Conservation (phyloP, 2,329 filamentous ascomycete genomes). For the Aspergillus hortae region DNA sequence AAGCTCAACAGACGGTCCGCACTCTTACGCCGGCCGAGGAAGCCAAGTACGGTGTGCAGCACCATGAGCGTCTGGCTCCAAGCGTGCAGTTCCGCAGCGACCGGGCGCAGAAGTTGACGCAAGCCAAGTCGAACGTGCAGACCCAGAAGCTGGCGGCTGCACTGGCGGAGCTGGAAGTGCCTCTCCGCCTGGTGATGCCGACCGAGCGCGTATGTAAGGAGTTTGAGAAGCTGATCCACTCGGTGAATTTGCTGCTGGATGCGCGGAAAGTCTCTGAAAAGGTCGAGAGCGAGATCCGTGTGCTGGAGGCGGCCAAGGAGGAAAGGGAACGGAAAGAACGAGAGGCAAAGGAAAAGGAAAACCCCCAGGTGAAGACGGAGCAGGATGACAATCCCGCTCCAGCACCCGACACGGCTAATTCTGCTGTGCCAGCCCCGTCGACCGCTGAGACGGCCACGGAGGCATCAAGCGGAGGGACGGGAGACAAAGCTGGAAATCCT, state of each 20-base stretch:
- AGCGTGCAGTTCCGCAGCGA: constrained; percentile 85
- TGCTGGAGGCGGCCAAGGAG: constrained; percentile 41
- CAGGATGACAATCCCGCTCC: constrained; percentile 25
- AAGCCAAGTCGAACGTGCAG: constrained; percentile 50
- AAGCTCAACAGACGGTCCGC: constrained; percentile 56
- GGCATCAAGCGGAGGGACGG: constrained; percentile 2
- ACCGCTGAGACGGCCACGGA: constrained; percentile 5
- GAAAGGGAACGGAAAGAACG: constrained; percentile 36
- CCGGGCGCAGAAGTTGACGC: constrained; percentile 47
- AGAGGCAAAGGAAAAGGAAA: constrained; percentile 26
- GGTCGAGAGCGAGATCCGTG: constrained; percentile 46
- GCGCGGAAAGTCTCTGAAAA: constrained; percentile 47
- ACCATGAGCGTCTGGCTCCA: constrained; percentile 78
- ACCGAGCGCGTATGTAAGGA: constrained; percentile 49
- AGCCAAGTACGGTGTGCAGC: constrained; percentile 74
- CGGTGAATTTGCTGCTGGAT: constrained; percentile 46
- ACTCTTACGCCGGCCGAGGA: constrained; percentile 74
- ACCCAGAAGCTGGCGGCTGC: constrained; percentile 47
- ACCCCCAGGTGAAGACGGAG: constrained; percentile 34
- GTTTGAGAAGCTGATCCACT: constrained; percentile 47
- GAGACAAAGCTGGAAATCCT: background rate
- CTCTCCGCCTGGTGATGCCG: constrained; percentile 46
- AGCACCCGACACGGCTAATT: constrained; percentile 8
- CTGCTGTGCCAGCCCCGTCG: constrained; percentile 15
- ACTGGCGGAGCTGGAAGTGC: constrained; percentile 46